Evolutionary conservation across 1,284 basidiomycete species (phyloP).

Genomic region (Cryptococcus sp.): DNA sequence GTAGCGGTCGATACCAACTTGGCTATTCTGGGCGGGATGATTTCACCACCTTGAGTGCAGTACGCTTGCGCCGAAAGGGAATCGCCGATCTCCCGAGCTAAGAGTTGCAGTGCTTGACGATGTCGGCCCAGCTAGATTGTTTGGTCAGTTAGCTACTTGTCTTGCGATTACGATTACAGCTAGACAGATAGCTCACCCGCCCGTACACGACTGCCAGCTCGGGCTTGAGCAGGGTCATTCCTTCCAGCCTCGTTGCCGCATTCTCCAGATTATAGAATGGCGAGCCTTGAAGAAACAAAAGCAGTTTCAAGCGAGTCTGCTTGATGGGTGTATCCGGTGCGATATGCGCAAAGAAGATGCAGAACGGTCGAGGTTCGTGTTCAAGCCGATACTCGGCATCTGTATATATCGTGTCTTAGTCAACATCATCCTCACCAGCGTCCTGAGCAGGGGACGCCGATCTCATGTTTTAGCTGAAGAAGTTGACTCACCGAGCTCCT

Average conservation of each 20-base stretch:
- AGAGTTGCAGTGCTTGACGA: constrained; percentile 64
- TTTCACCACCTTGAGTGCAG: constrained; percentile 70
- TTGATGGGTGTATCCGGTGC: constrained; percentile 71
- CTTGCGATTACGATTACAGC: background rate
- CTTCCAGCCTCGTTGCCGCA: constrained; percentile 59
- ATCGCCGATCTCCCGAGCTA: constrained; percentile 73
- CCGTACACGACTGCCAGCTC: constrained; percentile 80
- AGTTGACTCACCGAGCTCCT: constrained; percentile 45
- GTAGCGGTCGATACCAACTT: constrained; percentile 48
- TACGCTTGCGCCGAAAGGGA: constrained; percentile 75
- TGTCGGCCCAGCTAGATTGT: constrained; percentile 63
- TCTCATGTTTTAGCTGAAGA: background rate
- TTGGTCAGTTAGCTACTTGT: no score
- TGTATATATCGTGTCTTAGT: constrained; percentile 10
- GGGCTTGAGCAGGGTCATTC: constrained; percentile 60
- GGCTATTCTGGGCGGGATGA: constrained; percentile 66
- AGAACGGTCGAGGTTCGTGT: constrained; percentile 40
- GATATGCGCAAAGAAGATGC: constrained; percentile 47
- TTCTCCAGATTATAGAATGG: constrained; percentile 63
- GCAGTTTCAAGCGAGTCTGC: constrained; percentile 68
- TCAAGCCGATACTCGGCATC: constrained; percentile 49
- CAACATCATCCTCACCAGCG: background rate
- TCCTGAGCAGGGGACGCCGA: background rate
- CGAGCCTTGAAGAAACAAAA: constrained; percentile 76
- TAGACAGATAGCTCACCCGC: constrained; percentile 60